A percentile compares a stretch with the other conserved stretches of the same genome.
phyloP scores from a whole-genome alignment of 75 land plant species.

The Pseudotsuga menziesii region DNA sequence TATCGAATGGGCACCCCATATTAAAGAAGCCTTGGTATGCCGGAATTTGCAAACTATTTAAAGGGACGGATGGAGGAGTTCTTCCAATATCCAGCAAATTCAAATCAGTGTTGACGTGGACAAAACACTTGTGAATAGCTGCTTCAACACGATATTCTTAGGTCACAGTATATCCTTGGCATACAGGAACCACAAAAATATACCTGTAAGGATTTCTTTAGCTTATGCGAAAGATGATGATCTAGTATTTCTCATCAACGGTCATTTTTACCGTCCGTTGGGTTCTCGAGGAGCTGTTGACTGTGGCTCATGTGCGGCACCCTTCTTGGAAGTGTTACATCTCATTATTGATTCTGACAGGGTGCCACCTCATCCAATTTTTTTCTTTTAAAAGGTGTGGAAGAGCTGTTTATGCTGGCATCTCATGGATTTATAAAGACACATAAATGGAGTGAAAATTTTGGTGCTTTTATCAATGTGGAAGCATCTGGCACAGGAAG shows the following conservation, averaged over 20 bases:
- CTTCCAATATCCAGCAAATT: too few species aligned
- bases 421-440: background rate
- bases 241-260: conserved; percentile 72
- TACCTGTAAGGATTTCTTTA: conserved; percentile 73
- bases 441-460: too few species aligned
- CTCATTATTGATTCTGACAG: conserved; percentile 72
- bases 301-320: conserved; percentile 96
- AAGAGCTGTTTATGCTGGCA: conserved; percentile 91
- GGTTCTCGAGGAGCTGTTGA: conserved; percentile 96
- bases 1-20: too few species aligned
- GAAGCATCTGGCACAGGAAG: too few species aligned
- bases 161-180: conserved; percentile 59
- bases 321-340: conserved; percentile 81
- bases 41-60: too few species aligned
- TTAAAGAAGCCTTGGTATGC: too few species aligned
- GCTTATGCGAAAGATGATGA: conserved; percentile 49
- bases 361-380: conserved; percentile 83
- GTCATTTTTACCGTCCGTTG: conserved; percentile 85
- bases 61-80: too few species aligned
- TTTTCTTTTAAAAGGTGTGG: conserved; percentile 97
- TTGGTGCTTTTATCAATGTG: background rate
- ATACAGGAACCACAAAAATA: conserved; percentile 72
- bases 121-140: conserved; percentile 60
- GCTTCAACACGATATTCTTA: conserved; percentile 80
- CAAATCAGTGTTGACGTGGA: conserved; percentile 83